Conservation (phyloP, 2,329 filamentous ascomycete genomes). For the Scedosporium boydii region DNA sequence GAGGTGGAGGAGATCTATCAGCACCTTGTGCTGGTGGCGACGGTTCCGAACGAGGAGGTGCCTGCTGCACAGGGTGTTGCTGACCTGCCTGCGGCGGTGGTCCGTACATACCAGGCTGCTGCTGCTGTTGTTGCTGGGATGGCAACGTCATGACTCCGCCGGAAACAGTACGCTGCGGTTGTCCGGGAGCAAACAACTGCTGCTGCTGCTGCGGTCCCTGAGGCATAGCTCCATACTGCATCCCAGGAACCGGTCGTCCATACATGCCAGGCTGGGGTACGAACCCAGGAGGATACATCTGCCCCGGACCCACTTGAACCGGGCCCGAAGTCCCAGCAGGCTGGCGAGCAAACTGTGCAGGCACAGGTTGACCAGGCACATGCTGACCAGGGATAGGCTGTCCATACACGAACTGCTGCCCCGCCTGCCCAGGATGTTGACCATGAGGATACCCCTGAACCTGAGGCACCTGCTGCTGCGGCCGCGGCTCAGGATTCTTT, state of each 20-base stretch:
- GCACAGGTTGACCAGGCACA: neutral
- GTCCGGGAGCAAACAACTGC: neutral
- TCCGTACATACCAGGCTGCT: neutral
- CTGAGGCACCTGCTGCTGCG: neutral
- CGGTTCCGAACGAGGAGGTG: neutral
- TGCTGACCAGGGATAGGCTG: neutral
- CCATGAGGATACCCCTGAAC: neutral
- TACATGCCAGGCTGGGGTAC: neutral
- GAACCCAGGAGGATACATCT: neutral
- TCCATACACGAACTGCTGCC: neutral
- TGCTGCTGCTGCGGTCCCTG: neutral
- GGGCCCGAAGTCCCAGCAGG: neutral
- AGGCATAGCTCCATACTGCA: neutral
- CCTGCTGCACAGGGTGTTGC: neutral
- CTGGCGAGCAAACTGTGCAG: neutral
- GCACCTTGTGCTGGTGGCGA: neutral
- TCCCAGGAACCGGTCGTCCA: neutral
- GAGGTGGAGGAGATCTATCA: neutral
- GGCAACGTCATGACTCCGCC: neutral
- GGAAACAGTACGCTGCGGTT: neutral
- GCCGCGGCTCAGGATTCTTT: constrained; percentile 11
- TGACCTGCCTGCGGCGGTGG: neutral
- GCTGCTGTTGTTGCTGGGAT: neutral
- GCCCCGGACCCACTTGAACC: neutral
- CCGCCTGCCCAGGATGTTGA: neutral